Conservation (phyloP, 2,329 filamentous ascomycete genomes). For the Capronia coronata region DNA sequence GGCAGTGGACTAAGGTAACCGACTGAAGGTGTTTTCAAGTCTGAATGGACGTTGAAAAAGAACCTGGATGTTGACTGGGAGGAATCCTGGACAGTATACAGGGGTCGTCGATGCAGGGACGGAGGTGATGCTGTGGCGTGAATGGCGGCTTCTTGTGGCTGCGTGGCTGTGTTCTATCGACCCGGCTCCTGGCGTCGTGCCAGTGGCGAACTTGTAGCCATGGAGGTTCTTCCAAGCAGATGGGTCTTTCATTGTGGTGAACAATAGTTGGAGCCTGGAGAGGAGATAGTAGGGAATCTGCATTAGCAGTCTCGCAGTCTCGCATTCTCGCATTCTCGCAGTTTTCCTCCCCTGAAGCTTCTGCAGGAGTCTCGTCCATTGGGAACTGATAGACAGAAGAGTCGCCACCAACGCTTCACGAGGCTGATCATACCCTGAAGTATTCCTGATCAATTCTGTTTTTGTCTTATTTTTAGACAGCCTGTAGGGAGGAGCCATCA, state of each 20-base stretch:
- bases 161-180: slow-evolving; percentile 17
- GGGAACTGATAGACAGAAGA: too few species aligned
- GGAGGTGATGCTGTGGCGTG: neutral
- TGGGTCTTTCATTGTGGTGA: neutral
- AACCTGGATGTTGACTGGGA: slow-evolving; percentile 8
- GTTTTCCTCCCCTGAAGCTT: too few species aligned
- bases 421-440: too few species aligned
- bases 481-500: too few species aligned
- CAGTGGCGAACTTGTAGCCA: neutral
- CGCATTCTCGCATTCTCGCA: too few species aligned
- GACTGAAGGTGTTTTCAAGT: slow-evolving; percentile 1
- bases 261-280: neutral
- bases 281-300: too few species aligned
- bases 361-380: too few species aligned
- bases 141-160: slow-evolving; percentile 14
- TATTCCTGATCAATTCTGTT: too few species aligned
- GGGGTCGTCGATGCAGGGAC: slow-evolving; percentile 13
- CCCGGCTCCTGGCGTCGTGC: neutral
- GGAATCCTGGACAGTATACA: neutral
- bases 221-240: too few species aligned
- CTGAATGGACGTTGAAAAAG: slow-evolving; percentile 10
- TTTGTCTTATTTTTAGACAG: too few species aligned
- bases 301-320: too few species aligned
- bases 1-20: slow-evolving; percentile 2
- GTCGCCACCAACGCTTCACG: too few species aligned